These are phyloP conservation scores for Nannizzia gypsea DNA, from an alignment of 2,329 filamentous ascomycete genomes.

Conservation along the genomic window DNA sequence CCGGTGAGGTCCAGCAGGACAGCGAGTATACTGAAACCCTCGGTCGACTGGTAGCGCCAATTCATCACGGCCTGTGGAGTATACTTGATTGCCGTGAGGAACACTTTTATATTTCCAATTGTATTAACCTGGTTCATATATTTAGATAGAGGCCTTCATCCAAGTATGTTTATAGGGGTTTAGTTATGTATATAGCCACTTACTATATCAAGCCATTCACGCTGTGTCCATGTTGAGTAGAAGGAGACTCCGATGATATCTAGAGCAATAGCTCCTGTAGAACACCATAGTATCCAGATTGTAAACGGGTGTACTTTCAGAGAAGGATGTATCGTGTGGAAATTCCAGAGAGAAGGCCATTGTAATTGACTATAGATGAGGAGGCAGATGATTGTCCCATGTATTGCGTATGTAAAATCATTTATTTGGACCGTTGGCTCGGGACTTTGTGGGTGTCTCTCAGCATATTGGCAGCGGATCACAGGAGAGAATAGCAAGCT, in stretches of 20 bases:
- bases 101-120: neutral
- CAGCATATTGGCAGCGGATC: neutral
- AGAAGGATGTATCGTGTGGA: neutral
- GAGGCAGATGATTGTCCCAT: neutral
- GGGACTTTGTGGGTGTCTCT: neutral
- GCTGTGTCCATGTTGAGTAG: neutral
- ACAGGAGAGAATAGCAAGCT: neutral
- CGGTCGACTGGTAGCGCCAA: conserved; percentile 58
- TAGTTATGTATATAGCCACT: no score
- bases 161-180: no score
- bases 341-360: neutral
- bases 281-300: neutral
- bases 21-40: neutral
- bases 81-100: neutral
- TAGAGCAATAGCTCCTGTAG: neutral
- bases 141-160: neutral
- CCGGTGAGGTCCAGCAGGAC: neutral
- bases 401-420: neutral
- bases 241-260: neutral
- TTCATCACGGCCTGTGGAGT: conserved; percentile 70
- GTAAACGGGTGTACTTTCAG: neutral
- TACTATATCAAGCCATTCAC: conserved; percentile 5
- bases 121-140: neutral
- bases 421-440: neutral
- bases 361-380: neutral